Evolutionary conservation across 2,329 filamentous ascomycete genomes (phyloP), one percentile per base, ranked within the genome.

Genomic region (Parafenestella ontariensis): DNA sequence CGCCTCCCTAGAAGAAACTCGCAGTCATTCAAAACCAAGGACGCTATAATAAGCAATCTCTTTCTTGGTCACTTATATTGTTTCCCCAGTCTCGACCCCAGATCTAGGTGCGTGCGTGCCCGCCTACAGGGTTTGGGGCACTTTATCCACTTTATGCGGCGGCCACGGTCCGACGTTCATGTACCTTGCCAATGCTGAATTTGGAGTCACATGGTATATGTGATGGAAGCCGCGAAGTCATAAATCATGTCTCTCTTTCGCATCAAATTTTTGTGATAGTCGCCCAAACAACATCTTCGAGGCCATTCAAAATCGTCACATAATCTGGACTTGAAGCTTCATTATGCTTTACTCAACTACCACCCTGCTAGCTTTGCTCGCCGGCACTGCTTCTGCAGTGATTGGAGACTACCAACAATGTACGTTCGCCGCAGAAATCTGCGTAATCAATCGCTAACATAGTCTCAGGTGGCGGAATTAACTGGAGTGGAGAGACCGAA

Each of bases 331-430:
- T 18, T 36, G 24, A 31, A 17, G 23, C 17, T n/a, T 45, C 47
- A 61, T 53, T 11, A 74, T 75, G 71, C 58, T 60, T 60, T 52
- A 50, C 39, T 55, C 64, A 11, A 50, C 54, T 5, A 48, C 64
- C 4, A 50, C 50, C 29, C 46, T 64, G 5, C 8, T 75, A 13
- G 64, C 61, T 13, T n/a, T 70, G 20, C 44, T 76, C 13, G 56
- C 59, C 8, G 54, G 66, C 31, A 60, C 64, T 15, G 64, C 62
- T 15, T 62, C 58, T 37, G 72, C 71, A 8, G 61, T 59, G 3
- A 62, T 70, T 10, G 57, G 57, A 17, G 69, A 71, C 44, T 76
- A 69, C 68, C 68, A 70, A 50, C 72, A 76, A 64, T 76, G 72
- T 75, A 67, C 7, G 59, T 52, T 4, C 9, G 9, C 9, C 28